Conservation (phyloP, 768 basidiomycete species). For the Mycena vitilis region DNA sequence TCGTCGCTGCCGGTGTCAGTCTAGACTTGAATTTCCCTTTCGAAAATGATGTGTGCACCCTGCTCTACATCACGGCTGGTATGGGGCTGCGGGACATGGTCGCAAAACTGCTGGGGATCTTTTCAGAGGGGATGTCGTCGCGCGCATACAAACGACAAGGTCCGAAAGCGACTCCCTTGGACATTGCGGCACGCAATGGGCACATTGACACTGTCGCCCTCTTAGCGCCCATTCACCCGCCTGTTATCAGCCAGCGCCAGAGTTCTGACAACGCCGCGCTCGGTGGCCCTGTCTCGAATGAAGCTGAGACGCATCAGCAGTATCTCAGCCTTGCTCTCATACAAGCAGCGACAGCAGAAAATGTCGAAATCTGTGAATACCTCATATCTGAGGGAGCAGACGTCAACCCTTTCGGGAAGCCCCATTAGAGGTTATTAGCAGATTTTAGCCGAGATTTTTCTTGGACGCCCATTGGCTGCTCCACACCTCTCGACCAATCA, state of each 20-base stretch:
- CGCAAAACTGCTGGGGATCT: background rate
- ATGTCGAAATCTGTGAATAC: background rate
- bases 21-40: background rate
- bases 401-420: background rate
- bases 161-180: background rate
- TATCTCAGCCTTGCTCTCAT: background rate
- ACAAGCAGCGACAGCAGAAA: background rate
- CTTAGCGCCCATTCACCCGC: background rate
- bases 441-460: no score
- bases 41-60: background rate
- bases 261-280: no score
- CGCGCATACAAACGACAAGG: background rate
- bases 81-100: background rate
- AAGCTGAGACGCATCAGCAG: background rate
- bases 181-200: background rate
- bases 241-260: no score
- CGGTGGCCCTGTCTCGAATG: background rate
- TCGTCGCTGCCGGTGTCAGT: slow-evolving; percentile 4
- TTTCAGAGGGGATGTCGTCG: background rate
- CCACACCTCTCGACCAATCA: no score
- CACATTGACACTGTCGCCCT: background rate
- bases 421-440: no score
- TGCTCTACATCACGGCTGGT: background rate
- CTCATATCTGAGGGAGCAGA: background rate
- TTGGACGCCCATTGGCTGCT: no score